These are phyloP conservation scores for Solanum hybrid DNA, from an alignment of 305 asterid genomes.

Conservation along the genomic window DNA sequence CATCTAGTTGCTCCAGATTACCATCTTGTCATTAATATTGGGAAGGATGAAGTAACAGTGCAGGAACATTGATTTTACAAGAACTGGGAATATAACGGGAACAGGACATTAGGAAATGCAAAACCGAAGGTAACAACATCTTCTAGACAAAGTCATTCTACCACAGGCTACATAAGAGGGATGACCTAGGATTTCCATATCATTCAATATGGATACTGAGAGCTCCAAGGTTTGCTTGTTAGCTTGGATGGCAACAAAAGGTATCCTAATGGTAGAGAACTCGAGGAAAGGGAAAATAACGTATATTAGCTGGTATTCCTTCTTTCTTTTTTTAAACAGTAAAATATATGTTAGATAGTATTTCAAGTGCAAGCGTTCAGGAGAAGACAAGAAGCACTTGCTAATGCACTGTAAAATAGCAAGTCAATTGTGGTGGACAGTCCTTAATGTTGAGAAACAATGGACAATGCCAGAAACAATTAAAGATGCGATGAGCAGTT, in stretches of 20 bases:
- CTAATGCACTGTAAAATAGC: not conserved
- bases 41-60: not conserved
- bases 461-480: not conserved
- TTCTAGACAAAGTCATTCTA: not conserved
- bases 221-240: not conserved
- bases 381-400: not conserved
- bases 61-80: not conserved
- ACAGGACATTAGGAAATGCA: not conserved
- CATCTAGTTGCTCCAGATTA: not conserved
- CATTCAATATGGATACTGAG: not conserved
- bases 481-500: not conserved
- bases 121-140: not conserved
- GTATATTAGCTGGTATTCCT: not conserved
- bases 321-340: not conserved
- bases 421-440: not conserved
- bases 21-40: not conserved
- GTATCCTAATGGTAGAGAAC: not conserved
- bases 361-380: not conserved
- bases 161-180: not conserved
- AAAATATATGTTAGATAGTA: not conserved
- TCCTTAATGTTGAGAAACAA: not conserved
- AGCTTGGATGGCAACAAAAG: not conserved
- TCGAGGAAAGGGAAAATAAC: not conserved
- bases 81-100: not conserved
- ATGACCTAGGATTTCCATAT: not conserved